A percentile compares a stretch with the other conserved stretches of the same genome.
Conservation (phyloP, 352 stramenopile species). For the Globisporangium orthogonon region DNA sequence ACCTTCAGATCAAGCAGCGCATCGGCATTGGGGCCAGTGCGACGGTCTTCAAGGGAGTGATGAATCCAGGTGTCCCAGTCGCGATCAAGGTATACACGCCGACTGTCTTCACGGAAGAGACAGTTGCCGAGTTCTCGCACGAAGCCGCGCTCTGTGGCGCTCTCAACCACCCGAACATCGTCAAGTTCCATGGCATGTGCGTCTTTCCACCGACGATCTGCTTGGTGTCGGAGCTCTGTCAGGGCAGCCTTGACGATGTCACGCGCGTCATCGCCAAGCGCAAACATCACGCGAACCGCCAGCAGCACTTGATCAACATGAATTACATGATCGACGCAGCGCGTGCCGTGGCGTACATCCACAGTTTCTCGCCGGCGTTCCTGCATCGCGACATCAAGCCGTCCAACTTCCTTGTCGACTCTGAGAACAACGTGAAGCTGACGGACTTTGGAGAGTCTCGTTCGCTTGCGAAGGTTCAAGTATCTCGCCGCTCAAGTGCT, state of each 20-base stretch:
- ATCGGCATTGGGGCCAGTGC: slow-evolving; percentile 22
- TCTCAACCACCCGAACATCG: slow-evolving; percentile 43
- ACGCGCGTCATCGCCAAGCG: slow-evolving; percentile 9
- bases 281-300: slow-evolving; percentile 7
- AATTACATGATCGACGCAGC: slow-evolving; percentile 38
- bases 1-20: slow-evolving; percentile 13
- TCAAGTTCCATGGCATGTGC: slow-evolving; percentile 82
- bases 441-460: slow-evolving; percentile 23
- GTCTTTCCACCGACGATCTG: slow-evolving; percentile 45
- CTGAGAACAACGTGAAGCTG: slow-evolving; percentile 12
- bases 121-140: background rate
- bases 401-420: slow-evolving; percentile 52
- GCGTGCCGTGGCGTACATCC: slow-evolving; percentile 37
- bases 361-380: slow-evolving; percentile 43
- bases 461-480: slow-evolving; percentile 13
- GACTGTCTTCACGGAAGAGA: background rate
- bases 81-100: slow-evolving; percentile 68
- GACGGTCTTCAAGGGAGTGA: slow-evolving; percentile 51
- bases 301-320: slow-evolving; percentile 29
- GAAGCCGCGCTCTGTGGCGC: background rate
- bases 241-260: slow-evolving; percentile 31
- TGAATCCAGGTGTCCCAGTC: slow-evolving; percentile 46
- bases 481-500: background rate
- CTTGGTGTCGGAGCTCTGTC: slow-evolving; percentile 47
- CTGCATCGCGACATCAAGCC: slow-evolving; percentile 49